Conservation (phyloP, 208 protist species). For the Leptomonas pyrrhocoris region DNA sequence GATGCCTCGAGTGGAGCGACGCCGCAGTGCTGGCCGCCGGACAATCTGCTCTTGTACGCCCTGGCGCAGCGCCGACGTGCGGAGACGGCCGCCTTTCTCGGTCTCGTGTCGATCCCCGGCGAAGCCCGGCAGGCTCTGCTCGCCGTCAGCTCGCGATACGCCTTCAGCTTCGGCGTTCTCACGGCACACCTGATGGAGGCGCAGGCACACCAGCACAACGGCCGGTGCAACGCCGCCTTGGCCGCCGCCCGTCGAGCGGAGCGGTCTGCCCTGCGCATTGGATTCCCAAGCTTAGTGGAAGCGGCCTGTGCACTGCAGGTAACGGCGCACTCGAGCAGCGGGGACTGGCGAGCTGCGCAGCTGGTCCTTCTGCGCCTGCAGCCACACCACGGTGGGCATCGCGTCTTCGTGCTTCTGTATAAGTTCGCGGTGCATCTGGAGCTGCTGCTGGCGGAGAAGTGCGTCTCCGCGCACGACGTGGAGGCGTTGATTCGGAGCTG, state of each 20-base stretch:
- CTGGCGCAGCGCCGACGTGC: constrained; percentile 61
- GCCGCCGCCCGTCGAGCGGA: constrained; percentile 31
- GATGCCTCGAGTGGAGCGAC: background rate
- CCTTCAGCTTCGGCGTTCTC: constrained; percentile 74
- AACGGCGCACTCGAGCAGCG: constrained; percentile 12
- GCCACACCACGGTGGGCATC: constrained; percentile 6
- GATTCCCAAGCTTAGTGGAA: constrained; percentile 33
- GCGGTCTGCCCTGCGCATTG: constrained; percentile 44
- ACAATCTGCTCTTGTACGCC: constrained; percentile 71
- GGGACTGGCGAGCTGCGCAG: constrained; percentile 19
- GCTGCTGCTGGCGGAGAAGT: constrained; percentile 16
- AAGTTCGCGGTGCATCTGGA: constrained; percentile 27
- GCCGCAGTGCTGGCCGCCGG: constrained; percentile 58
- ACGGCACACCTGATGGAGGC: constrained; percentile 58
- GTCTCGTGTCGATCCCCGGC: constrained; percentile 33
- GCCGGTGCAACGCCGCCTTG: constrained; percentile 43
- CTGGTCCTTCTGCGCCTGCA: constrained; percentile 13
- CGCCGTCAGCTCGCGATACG: constrained; percentile 40
- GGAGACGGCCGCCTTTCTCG: constrained; percentile 63
- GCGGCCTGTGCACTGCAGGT: constrained; percentile 23
- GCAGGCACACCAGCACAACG: constrained; percentile 36
- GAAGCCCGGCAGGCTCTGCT: constrained; percentile 38
- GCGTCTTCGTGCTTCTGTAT: constrained; percentile 19
- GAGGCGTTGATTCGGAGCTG: constrained; percentile 20
- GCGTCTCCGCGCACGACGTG: background rate